phyloP scores from a whole-genome alignment of 352 stramenopile genomes.

The Phytophthora melonis region DNA sequence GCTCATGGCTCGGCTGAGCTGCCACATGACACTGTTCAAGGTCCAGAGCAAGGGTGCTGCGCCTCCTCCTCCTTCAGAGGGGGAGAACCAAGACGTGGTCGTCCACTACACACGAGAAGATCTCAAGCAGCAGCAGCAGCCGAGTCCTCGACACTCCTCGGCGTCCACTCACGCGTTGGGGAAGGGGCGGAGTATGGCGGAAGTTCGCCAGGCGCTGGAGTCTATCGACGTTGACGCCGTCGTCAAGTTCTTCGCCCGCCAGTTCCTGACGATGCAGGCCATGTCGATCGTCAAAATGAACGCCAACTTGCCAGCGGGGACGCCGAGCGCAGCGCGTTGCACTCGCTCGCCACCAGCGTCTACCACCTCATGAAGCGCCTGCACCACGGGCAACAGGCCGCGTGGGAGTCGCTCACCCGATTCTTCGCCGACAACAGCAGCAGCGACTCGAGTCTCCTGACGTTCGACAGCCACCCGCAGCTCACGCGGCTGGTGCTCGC shows the following conservation, averaged over 20 bases:
- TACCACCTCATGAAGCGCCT: constrained; percentile 75
- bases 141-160: constrained; percentile 6
- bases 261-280: constrained; percentile 52
- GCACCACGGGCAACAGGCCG: constrained; percentile 68
- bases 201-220: constrained; percentile 20
- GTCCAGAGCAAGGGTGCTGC: neutral
- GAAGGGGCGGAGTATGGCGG: constrained; percentile 9
- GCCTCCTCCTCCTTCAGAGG: neutral
- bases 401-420: constrained; percentile 57
- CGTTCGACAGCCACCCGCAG: constrained; percentile 63
- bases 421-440: constrained; percentile 45
- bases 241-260: constrained; percentile 55
- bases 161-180: neutral
- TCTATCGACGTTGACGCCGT: constrained; percentile 40
- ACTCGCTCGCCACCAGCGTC: constrained; percentile 37
- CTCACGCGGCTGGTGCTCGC: constrained; percentile 65
- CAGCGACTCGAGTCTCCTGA: constrained; percentile 33
- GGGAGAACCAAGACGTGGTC: constrained; percentile 8
- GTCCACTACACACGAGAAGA: constrained; percentile 1
- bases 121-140: constrained; percentile 6
- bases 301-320: constrained; percentile 19
- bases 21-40: constrained; percentile 45
- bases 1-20: constrained; percentile 60
- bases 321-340: constrained; percentile 29
- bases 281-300: constrained; percentile 35